Percentiles rank a stretch among this genome's conserved stretches.
Evolutionary conservation across 768 basidiomycete species (phyloP).

Genomic region (Hemileccinum rubropunctum): DNA sequence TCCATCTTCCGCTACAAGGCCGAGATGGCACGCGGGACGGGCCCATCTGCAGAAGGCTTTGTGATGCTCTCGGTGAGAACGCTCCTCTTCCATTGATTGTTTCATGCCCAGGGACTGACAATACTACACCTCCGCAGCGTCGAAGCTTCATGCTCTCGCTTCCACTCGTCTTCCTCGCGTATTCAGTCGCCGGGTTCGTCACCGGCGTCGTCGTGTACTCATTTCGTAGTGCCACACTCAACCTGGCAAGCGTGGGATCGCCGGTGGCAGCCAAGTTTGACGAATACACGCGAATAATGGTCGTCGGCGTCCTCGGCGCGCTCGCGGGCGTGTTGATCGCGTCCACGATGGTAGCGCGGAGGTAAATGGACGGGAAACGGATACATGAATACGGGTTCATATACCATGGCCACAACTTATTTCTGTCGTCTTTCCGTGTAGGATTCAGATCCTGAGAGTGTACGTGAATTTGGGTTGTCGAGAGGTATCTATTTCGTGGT

Average conservation of each 20-base stretch:
- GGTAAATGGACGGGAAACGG: conserved; percentile 7
- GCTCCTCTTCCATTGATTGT: conserved; percentile 1
- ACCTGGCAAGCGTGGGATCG: conserved; percentile 32
- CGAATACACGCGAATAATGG: conserved; percentile 61
- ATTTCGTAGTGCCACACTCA: conserved; percentile 48
- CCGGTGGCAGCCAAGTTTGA: conserved; percentile 45
- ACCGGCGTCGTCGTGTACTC: conserved; percentile 65
- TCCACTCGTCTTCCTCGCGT: conserved; percentile 70
- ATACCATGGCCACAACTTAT: background rate
- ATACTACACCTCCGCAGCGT: conserved; percentile 29
- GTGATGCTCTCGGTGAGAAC: conserved; percentile 48
- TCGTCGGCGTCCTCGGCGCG: conserved; percentile 62
- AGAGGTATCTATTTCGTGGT: conserved; percentile 10
- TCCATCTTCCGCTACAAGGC: conserved; percentile 70
- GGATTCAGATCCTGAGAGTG: too few relatives aligned
- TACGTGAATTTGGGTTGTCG: background rate
- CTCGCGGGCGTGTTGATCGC: conserved; percentile 60
- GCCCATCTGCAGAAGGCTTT: conserved; percentile 51
- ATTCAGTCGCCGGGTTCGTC: conserved; percentile 67
- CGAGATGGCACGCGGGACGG: conserved; percentile 53
- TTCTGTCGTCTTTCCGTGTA: background rate
- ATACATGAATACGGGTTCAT: too few relatives aligned
- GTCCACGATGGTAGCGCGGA: conserved; percentile 36
- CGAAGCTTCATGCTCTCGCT: conserved; percentile 63
- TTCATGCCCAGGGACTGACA: conserved; percentile 1